Evolutionary conservation across 2,329 filamentous ascomycete genomes (phyloP).

Genomic region (Microascus cirrosus): DNA sequence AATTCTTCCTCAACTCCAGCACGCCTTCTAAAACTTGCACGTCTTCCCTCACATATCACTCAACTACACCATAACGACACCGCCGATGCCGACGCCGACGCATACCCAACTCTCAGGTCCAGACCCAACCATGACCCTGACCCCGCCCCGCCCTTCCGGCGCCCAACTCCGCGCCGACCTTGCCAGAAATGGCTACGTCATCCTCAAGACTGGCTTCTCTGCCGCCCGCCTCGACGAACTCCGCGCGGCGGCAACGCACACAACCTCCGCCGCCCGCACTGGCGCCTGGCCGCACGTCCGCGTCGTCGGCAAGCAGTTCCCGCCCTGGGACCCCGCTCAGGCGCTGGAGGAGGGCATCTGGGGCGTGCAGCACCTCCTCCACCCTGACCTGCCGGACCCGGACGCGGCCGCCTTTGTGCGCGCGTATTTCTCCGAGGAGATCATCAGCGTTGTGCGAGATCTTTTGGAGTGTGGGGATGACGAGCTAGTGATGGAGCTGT

Average conservation of each 20-base stretch:
- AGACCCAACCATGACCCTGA: neutral
- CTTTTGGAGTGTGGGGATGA: conserved; percentile 48
- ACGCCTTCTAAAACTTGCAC: too few relatives aligned
- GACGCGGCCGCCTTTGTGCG: conserved; percentile 49
- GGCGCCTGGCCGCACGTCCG: conserved; percentile 74
- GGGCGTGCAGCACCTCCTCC: conserved; percentile 79
- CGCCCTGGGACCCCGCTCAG: conserved; percentile 57
- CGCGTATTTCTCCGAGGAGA: conserved; percentile 59
- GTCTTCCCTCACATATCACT: too few relatives aligned
- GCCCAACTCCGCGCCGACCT: conserved; percentile 32
- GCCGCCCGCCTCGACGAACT: conserved; percentile 44
- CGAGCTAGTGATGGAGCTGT: conserved; percentile 73
- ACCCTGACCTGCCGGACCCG: conserved; percentile 56
- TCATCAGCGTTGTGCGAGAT: conserved; percentile 53
- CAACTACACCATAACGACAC: neutral
- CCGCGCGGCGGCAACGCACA: conserved; percentile 44
- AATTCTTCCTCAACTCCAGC: too few relatives aligned
- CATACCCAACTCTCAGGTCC: neutral
- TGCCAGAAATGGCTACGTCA: conserved; percentile 63
- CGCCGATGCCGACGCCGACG: neutral
- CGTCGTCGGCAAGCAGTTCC: conserved; percentile 82
- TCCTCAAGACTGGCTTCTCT: conserved; percentile 55
- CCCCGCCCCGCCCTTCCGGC: neutral
- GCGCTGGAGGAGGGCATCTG: conserved; percentile 58
- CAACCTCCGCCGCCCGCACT: conserved; percentile 50